Evolutionary conservation across 768 basidiomycete genomes (phyloP).

Genomic region (Mycena amicta): DNA sequence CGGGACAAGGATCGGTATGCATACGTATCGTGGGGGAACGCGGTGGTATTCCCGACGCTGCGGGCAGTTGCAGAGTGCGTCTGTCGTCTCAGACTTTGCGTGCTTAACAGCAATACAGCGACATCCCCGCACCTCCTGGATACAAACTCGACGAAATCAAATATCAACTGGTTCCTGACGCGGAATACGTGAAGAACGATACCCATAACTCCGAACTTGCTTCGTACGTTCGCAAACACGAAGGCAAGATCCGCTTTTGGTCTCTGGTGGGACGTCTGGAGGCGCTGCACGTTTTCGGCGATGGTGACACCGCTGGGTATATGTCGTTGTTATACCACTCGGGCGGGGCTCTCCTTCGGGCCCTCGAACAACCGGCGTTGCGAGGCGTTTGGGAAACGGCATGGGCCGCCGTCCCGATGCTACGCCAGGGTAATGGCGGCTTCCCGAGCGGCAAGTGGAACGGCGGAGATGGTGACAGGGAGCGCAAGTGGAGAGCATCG

Average conservation of each 20-base stretch:
- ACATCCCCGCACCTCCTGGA: background rate
- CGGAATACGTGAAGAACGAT: background rate
- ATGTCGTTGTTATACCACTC: background rate
- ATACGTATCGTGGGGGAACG: background rate
- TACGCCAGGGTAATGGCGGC: background rate
- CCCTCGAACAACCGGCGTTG: background rate
- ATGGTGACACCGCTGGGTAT: background rate
- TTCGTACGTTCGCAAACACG: background rate
- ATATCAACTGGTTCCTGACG: background rate
- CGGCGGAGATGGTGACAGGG: background rate
- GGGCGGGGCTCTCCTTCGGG: background rate
- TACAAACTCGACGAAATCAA: background rate
- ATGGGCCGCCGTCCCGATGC: background rate
- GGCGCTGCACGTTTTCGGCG: background rate
- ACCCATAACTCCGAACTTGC: background rate
- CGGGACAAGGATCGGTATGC: background rate
- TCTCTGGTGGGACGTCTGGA: background rate
- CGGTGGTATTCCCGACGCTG: background rate
- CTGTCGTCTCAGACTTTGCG: background rate
- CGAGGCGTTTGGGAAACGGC: background rate
- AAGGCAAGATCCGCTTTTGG: background rate
- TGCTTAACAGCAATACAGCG: background rate
- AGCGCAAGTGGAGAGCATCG: background rate
- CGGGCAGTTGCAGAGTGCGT: background rate
- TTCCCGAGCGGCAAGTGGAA: background rate